These are phyloP conservation scores for Cenchrus purpureus DNA, from an alignment of 176 grass and related monocot genomes.

Conservation along the genomic window DNA sequence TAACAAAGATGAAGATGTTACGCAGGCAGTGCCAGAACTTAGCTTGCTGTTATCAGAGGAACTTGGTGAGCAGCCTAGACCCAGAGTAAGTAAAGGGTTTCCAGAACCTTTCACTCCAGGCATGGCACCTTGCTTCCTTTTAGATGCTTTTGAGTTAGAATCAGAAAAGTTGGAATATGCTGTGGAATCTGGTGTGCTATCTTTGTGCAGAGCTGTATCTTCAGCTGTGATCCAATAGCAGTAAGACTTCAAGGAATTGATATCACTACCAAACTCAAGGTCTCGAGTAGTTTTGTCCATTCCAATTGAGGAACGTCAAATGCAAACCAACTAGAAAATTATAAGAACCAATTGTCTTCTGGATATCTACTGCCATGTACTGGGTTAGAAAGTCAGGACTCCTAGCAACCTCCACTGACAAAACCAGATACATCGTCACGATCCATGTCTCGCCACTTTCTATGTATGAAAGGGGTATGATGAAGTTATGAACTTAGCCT, in stretches of 20 bases:
- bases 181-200: slow-evolving; percentile 44
- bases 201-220: slow-evolving; percentile 33
- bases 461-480: slow-evolving; percentile 49
- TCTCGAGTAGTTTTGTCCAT: slow-evolving; percentile 56
- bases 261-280: slow-evolving; percentile 48
- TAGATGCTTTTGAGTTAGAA: slow-evolving; percentile 37
- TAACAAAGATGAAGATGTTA: slow-evolving; percentile 54
- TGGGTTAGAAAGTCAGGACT: slow-evolving; percentile 48
- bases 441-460: slow-evolving; percentile 77
- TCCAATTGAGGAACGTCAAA: slow-evolving; percentile 41
- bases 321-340: slow-evolving; percentile 51
- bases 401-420: slow-evolving; percentile 88
- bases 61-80: slow-evolving; percentile 59
- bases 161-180: slow-evolving; percentile 39
- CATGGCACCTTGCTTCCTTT: slow-evolving; percentile 54
- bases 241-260: slow-evolving; percentile 31
- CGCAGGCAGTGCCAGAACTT: slow-evolving; percentile 63
- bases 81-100: slow-evolving; percentile 56
- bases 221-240: slow-evolving; percentile 43
- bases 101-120: slow-evolving; percentile 35
- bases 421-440: slow-evolving; percentile 83
- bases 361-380: slow-evolving; percentile 52
- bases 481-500: slow-evolving; percentile 50
- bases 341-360: slow-evolving; percentile 66
- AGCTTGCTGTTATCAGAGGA: slow-evolving; percentile 77